Evolutionary conservation across 2,329 filamentous ascomycete species (phyloP).

Genomic region (Epichloe brachyelytri): DNA sequence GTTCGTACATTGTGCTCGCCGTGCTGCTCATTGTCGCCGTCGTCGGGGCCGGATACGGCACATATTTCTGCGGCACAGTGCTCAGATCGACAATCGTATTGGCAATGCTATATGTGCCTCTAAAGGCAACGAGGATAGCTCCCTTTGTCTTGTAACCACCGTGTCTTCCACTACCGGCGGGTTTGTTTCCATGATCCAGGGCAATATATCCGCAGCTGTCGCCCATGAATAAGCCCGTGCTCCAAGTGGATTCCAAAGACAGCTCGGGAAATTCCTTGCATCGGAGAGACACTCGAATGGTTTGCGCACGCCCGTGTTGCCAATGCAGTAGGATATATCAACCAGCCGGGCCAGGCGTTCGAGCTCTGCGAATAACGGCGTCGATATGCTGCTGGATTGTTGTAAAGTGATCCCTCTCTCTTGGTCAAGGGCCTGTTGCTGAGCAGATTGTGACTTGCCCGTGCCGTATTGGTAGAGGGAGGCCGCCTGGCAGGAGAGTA

Average conservation of each 20-base stretch:
- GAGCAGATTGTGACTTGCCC: background rate
- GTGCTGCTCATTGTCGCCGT: slow-evolving; percentile 19
- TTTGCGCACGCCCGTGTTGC: slow-evolving; percentile 63
- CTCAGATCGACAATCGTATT: slow-evolving; percentile 87
- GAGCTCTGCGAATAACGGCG: slow-evolving; percentile 60
- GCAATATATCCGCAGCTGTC: slow-evolving; percentile 93
- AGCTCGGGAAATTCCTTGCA: slow-evolving; percentile 75
- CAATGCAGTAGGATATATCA: slow-evolving; percentile 90
- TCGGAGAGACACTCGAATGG: slow-evolving; percentile 80
- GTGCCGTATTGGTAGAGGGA: background rate
- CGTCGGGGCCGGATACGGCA: slow-evolving; percentile 62
- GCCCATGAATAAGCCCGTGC: slow-evolving; percentile 72
- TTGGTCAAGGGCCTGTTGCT: background rate
- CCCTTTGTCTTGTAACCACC: slow-evolving; percentile 9
- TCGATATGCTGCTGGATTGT: slow-evolving; percentile 32
- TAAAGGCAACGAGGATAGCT: slow-evolving; percentile 72
- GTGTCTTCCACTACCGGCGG: slow-evolving; percentile 9
- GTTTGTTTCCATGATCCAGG: slow-evolving; percentile 48
- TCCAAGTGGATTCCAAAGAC: slow-evolving; percentile 74
- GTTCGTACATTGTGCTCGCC: background rate
- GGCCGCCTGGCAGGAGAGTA: background rate
- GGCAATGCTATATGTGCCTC: slow-evolving; percentile 85
- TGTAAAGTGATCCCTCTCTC: background rate
- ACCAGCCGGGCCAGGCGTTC: slow-evolving; percentile 85
- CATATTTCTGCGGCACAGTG: slow-evolving; percentile 78